Evolutionary conservation across 345 rosid species (phyloP).

Genomic region (Crucihimalaya himalaica): DNA sequence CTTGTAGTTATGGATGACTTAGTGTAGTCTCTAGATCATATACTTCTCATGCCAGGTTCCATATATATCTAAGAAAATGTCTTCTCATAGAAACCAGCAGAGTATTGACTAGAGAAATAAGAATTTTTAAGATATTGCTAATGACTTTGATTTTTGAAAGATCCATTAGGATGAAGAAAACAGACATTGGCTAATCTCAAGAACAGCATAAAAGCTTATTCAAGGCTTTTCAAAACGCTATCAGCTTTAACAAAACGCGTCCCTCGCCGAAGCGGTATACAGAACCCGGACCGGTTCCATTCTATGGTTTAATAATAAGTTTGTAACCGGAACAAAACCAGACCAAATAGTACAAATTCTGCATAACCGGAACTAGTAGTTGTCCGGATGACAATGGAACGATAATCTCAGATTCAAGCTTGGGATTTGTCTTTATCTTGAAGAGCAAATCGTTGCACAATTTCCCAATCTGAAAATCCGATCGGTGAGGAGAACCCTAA

Average conservation of each 20-base stretch:
- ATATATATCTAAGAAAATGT: too few species aligned
- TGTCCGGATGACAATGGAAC: slow-evolving; percentile 21
- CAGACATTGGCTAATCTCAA: background rate
- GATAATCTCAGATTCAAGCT: slow-evolving; percentile 11
- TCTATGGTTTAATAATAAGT: background rate
- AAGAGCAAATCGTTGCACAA: background rate
- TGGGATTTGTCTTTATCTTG: background rate
- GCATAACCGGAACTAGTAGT: slow-evolving; percentile 12
- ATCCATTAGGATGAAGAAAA: background rate
- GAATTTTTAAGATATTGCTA: background rate
- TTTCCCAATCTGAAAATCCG: slow-evolving; percentile 21
- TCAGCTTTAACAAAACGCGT: too few species aligned
- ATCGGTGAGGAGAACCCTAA: slow-evolving; percentile 40
- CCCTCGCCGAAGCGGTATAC: too few species aligned
- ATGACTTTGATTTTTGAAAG: background rate
- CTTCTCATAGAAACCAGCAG: too few species aligned
- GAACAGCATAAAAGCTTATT: background rate
- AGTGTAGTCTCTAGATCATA: background rate
- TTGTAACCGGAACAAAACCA: slow-evolving; percentile 2
- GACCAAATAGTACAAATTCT: background rate
- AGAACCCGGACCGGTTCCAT: slow-evolving; percentile 2
- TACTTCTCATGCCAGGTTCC: background rate
- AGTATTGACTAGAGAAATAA: background rate
- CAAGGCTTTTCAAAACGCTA: background rate
- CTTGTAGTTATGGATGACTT: slow-evolving; percentile 37